Conservation (phyloP, 2,329 filamentous ascomycete species). For the Tolypocladium endophyticum region DNA sequence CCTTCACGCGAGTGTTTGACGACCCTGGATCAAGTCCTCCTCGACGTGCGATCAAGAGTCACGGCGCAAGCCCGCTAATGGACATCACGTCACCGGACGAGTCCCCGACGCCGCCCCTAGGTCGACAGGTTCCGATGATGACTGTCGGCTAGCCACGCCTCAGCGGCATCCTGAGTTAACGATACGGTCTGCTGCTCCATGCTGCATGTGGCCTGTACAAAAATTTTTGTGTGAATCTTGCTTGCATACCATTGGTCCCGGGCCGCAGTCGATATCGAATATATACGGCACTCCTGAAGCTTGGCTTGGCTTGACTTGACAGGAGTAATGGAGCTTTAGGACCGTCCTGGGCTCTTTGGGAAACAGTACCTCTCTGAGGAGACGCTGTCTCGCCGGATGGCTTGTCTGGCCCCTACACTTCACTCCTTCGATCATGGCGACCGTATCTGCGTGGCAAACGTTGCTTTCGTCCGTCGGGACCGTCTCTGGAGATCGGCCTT, state of each 20-base stretch:
- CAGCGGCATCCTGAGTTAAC: background rate
- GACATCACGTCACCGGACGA: conserved; percentile 39
- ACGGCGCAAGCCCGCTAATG: conserved; percentile 42
- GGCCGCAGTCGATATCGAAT: conserved; percentile 11
- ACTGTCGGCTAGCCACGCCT: conserved; percentile 37
- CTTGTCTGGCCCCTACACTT: background rate
- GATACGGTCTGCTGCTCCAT: background rate
- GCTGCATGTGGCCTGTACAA: conserved; percentile 14
- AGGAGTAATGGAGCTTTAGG: background rate
- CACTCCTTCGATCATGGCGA: background rate
- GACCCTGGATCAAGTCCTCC: conserved; percentile 48
- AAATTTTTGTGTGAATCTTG: conserved; percentile 14
- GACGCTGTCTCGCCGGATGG: too few species aligned
- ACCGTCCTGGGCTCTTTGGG: background rate
- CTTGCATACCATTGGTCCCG: conserved; percentile 27
- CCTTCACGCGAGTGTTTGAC: conserved; percentile 56
- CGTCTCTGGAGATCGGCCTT: background rate
- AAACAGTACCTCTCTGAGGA: background rate
- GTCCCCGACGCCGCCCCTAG: conserved; percentile 39
- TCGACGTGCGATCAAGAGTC: conserved; percentile 38
- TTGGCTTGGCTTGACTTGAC: conserved; percentile 1
- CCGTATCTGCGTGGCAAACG: background rate
- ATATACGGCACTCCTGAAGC: conserved; percentile 2
- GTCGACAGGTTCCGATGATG: conserved; percentile 52
- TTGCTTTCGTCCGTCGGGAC: background rate